Evolutionary conservation across 1,139 yeast genomes (phyloP), one percentile per base, ranked within the genome.

Genomic region (Arxiozyma telluris): DNA sequence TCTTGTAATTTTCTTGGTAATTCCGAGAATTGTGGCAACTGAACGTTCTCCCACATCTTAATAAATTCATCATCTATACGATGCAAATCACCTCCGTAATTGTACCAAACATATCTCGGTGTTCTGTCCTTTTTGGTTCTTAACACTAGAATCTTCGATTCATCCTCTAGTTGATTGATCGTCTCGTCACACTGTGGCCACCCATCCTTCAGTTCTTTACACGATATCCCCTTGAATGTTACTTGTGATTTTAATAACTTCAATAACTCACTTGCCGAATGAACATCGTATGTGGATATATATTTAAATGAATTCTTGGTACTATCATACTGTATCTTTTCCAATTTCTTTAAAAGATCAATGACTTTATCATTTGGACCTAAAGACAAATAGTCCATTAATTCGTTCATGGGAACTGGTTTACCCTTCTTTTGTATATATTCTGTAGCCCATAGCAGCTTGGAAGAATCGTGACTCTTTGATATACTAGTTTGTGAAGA

Each of bases 161-260:
- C 84, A 53, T 78, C 76, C 66, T 93, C 98, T 48, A 93, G 73
- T 61, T 84, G 83, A 50, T 83, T 82, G 34, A 93, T 82, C 0
- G 94, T 87, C 7, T 80, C 82, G 49, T 85, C 70, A 67, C 96
- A 91, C n/a, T 91, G 95, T 51, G 87, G 80, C 99, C 99, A 94
- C 22, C 98, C 98, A 67, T 94, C 99, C 64, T 84, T 85, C 56
- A 94, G 76, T 64, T 91, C 96, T 65, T 88, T 88, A 38, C 93
- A 96, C 0, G 90, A 76, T 1, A 87, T 79, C 2, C 98, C 98
- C 65, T 84, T 88, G 68, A 88, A 90, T 1, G 96, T 88, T 1
- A 87, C 84, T 71, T 90, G 97, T 25, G 83, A 76, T 62, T 91
- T 79, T 56, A 94, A 75, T 61, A 84, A 86, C 56, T 81, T 77